Base-by-base conservation (phyloP, 2,329 filamentous ascomycete species). In the Pseudohalonectria lignicola region DNA sequence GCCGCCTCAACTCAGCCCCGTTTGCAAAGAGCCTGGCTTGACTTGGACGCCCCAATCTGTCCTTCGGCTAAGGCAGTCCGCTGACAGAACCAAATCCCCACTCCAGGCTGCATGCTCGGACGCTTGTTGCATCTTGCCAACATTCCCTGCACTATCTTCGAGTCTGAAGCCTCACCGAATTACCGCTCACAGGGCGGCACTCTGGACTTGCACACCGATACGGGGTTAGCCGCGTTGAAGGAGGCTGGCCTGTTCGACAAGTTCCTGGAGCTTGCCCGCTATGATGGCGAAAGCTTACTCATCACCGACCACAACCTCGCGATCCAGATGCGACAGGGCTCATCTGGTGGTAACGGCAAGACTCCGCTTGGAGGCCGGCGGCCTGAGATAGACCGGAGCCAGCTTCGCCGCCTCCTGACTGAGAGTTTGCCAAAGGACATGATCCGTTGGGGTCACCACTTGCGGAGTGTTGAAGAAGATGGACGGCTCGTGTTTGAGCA, bases 321-420 rank as follows among this genome's bases (percentile, higher is more conserved):
- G 13, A 48, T 54, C 7, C 50, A 55, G 10, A 48, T 62, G 5
- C 50, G 54, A 7, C 52, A 54, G 5, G 49, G 54, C 4, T 40
- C 25, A 28, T 51, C 54, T n/a, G 52, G 54, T 23, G 49, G 54
- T 50, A 50, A 37, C 4, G 30, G 34, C 19, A 39, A 41, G 6
- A 30, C 32, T 1, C 31, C 36, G 7, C 12, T 45, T 1, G 36
- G 39, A 9, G 45, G 44, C 32, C 58, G 63, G 40, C 58, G 64
- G 6, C 69, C 69, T 1, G 72, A 75, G 48, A 75, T 76, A 42
- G 71, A 76, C 49, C 64, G 70, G 15, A 45, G 54, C 5, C 51
- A 56, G 17, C 55, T 74, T 13, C 56, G 64, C 6, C 47, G 60
- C 32, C 53, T 74, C 4, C 53, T 74, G 8, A 50, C 62, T 15